These are phyloP conservation scores for Fusarium liriodendri DNA, from an alignment of 2,329 filamentous ascomycete species.

Conservation along the genomic window DNA sequence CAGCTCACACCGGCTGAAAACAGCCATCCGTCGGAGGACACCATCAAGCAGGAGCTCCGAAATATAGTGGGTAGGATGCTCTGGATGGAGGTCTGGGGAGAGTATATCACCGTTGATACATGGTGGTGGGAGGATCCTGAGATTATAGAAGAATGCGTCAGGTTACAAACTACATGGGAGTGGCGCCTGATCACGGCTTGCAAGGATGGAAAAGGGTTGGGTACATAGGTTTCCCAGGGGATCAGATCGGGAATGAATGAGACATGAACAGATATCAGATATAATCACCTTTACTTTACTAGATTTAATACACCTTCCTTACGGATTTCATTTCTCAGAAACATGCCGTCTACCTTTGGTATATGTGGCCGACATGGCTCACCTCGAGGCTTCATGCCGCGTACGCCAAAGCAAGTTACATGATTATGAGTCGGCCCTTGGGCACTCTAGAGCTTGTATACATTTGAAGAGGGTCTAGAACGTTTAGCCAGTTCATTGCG, in stretches of 20 bases:
- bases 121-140: conserved; percentile 73
- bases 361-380: background rate
- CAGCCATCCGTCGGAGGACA: conserved; percentile 40
- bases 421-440: background rate
- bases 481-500: background rate
- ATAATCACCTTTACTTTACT: background rate
- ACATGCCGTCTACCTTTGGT: background rate
- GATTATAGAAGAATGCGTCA: conserved; percentile 65
- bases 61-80: conserved; percentile 66
- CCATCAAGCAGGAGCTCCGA: conserved; percentile 58
- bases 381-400: background rate
- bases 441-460: background rate
- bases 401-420: background rate
- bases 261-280: background rate
- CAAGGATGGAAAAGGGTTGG: conserved; percentile 51
- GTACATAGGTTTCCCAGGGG: background rate
- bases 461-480: background rate
- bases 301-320: background rate
- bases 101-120: conserved; percentile 56
- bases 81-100: conserved; percentile 71
- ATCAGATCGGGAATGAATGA: background rate
- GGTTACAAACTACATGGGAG: conserved; percentile 67
- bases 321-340: background rate
- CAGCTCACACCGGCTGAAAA: conserved; percentile 23
- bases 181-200: conserved; percentile 67